Base-by-base conservation (phyloP, 1,284 basidiomycete species). In the Ganoderma sp. region DNA sequence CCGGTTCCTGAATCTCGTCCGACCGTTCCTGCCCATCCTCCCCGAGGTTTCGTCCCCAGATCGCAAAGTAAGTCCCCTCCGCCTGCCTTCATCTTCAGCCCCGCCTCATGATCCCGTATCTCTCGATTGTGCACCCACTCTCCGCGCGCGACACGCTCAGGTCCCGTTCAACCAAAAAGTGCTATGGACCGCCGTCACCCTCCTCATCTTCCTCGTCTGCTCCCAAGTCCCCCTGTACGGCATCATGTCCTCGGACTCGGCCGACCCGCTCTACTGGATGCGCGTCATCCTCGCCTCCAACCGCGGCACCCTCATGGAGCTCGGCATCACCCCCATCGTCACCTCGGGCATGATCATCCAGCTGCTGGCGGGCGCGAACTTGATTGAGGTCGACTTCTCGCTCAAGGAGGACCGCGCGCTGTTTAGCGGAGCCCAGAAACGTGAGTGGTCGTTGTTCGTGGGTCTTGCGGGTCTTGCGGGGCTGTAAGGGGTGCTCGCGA, bases 331-430 rank as follows among this genome's bases (percentile, higher is more conserved):
- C 59, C 97, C 98, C 67, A 98, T 99, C 79, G 91, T 99, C 78
- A 99, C 97, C 15, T 94, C 91, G 56, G 97, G 97, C 76, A 99
- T 99, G 97, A 99, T 99, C 83, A 99, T 99, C 95, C 97, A 99
- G 83, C 90, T 99, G 62, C 88, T 99, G 71, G 97, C 97, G 22
- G 97, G 97, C 69, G 97, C 98, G 63, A 98, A 97, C 82, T 85
- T 99, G 76, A 94, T 99, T 78, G 97, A 99, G 73, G 95, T 99
- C 75, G 97, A 99, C 84, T 99, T 98, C 79, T 91, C 90, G 72
- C 84, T 99, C 78, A 98, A 99, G 87, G 97, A 99, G 81, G 97
- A 99, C 81, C 87, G 97, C 64, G 96, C 96, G 25, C 84, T 99
- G 67, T 99, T 99, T 78, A 93, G 96, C 74, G 96, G 94, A 74